Evolutionary conservation across 164 flowering plant species (phyloP).

Genomic region (Aristolochia fimbriata): DNA sequence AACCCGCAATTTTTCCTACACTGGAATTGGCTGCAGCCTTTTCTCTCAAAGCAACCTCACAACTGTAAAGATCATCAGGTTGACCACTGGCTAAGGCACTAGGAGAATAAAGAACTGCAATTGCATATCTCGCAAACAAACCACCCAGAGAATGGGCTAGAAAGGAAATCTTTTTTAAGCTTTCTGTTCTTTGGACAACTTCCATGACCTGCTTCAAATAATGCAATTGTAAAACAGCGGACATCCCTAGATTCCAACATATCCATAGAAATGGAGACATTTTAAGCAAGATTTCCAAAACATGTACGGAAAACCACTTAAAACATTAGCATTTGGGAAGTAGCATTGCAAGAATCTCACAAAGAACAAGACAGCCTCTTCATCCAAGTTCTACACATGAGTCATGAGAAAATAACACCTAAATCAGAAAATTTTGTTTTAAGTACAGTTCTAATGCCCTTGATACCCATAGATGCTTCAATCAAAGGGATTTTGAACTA

Average conservation of each 20-base stretch:
- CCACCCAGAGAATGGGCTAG: conserved; percentile 96
- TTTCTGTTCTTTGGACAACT: conserved; percentile 57
- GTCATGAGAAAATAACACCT: too few species aligned
- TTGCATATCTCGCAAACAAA: conserved; percentile 81
- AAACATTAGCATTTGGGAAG: too few species aligned
- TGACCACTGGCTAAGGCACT: conserved; percentile 10
- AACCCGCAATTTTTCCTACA: conserved; percentile 63
- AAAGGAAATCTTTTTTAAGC: conserved; percentile 79
- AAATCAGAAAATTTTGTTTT: too few species aligned
- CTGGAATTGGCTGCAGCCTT: conserved; percentile 14
- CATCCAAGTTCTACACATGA: too few species aligned
- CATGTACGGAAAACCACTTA: too few species aligned
- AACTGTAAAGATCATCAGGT: conserved; percentile 18
- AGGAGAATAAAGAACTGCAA: conserved; percentile 52
- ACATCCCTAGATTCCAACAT: not conserved
- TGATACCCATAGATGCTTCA: too few species aligned
- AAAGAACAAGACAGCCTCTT: too few species aligned
- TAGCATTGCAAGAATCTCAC: too few species aligned
- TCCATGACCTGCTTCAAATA: conserved; percentile 45
- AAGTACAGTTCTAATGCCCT: too few species aligned
- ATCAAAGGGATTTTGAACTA: not conserved
- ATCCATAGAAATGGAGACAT: too few species aligned
- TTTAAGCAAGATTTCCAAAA: too few species aligned
- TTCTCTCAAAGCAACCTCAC: conserved; percentile 14
- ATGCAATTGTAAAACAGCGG: too few species aligned